Evolutionary conservation across 1,139 yeast species (phyloP).

Genomic region (Fermentozyma sake): DNA sequence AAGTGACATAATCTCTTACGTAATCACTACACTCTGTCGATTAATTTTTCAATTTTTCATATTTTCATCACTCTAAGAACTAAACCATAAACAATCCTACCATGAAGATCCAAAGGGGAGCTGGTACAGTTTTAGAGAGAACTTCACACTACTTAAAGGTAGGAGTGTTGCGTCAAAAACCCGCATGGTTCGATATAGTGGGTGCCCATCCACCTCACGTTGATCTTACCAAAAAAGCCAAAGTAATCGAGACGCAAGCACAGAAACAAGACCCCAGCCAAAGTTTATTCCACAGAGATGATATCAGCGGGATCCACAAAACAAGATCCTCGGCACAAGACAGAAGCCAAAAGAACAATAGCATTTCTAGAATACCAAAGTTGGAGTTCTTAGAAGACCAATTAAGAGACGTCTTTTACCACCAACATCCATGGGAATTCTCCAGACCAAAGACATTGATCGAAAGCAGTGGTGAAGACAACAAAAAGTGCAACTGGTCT

Average conservation of each 20-base stretch:
- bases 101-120: constrained; percentile 68
- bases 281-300: constrained; percentile 19
- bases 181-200: constrained; percentile 85
- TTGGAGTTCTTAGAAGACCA: constrained; percentile 77
- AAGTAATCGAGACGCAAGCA: constrained; percentile 22
- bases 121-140: constrained; percentile 68
- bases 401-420: constrained; percentile 73
- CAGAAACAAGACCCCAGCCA: constrained; percentile 23
- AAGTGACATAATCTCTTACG: neutral
- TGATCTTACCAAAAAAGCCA: constrained; percentile 50
- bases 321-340: constrained; percentile 44
- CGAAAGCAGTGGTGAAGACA: constrained; percentile 61
- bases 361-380: constrained; percentile 52
- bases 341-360: constrained; percentile 23
- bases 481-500: constrained; percentile 65
- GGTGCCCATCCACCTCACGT: constrained; percentile 74
- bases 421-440: constrained; percentile 97
- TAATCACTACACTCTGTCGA: too few relatives aligned
- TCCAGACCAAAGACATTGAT: constrained; percentile 86
- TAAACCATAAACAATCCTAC: constrained; percentile 1
- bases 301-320: constrained; percentile 25
- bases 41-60: constrained; percentile 2
- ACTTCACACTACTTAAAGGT: constrained; percentile 67
- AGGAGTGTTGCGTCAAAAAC: constrained; percentile 63
- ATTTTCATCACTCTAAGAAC: neutral